A percentile compares a stretch with the other conserved stretches of the same genome.
These are phyloP conservation scores for Suhomyces chickasaworum DNA, from an alignment of 1,139 yeast genomes.

Conservation along the genomic window DNA sequence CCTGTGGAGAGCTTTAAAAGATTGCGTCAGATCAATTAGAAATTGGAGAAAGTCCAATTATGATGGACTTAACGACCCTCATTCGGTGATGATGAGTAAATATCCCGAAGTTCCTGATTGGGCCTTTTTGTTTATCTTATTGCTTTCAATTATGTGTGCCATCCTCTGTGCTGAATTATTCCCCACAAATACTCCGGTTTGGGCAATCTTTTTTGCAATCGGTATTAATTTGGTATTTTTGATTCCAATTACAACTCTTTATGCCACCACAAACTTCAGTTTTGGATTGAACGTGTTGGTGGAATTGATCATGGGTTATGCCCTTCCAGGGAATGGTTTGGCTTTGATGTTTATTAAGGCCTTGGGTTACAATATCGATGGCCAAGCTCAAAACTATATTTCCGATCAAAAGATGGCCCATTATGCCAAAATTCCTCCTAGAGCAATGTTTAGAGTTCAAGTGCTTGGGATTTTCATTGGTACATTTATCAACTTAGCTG, in stretches of 20 bases:
- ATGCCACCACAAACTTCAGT: conserved; percentile 40
- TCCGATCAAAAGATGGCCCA: conserved; percentile 62
- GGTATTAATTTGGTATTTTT: conserved; percentile 38
- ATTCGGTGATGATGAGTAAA: conserved; percentile 23
- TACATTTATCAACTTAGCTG: conserved; percentile 53
- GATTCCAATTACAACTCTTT: conserved; percentile 39
- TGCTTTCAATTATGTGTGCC: conserved; percentile 22
- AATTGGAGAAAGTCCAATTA: conserved; percentile 16
- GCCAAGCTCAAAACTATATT: conserved; percentile 61
- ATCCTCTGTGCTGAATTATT: conserved; percentile 32
- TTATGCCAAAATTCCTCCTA: conserved; percentile 61
- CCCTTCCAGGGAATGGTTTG: conserved; percentile 42
- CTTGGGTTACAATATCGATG: conserved; percentile 48
- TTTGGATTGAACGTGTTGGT: conserved; percentile 44
- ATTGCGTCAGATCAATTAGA: conserved; percentile 8
- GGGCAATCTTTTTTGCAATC: conserved; percentile 33
- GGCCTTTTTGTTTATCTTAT: conserved; percentile 21
- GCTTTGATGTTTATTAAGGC: conserved; percentile 42
- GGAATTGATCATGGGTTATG: conserved; percentile 42
- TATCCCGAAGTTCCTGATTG: conserved; percentile 30
- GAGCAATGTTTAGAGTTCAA: conserved; percentile 62
- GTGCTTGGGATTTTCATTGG: conserved; percentile 45
- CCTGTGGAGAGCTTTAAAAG: conserved; percentile 13
- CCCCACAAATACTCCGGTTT: conserved; percentile 42
- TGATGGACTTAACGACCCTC: conserved; percentile 25